A percentile compares a stretch with the other conserved stretches of the same genome.
Evolutionary conservation across 805 yeast species (phyloP).

Genomic region (Martiniozyma abietophila): DNA sequence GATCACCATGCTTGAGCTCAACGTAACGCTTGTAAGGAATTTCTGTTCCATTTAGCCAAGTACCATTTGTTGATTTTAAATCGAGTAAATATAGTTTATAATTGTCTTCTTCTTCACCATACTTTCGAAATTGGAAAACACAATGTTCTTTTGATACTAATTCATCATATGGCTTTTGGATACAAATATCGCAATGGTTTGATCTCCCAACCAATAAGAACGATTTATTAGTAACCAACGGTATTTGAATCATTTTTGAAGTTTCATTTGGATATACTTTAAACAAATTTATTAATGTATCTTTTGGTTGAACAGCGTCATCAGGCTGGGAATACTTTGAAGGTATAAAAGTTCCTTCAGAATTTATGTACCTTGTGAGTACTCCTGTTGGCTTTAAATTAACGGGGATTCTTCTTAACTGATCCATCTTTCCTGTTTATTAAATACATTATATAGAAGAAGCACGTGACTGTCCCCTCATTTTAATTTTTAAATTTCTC

Average conservation of each 20-base stretch:
- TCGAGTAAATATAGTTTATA: slow-evolving; percentile 20
- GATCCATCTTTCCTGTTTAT: not conserved
- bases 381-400: slow-evolving; percentile 14
- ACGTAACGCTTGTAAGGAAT: slow-evolving; percentile 20
- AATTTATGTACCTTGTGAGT: slow-evolving; percentile 4
- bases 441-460: too few species aligned
- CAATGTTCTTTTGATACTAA: slow-evolving; percentile 23
- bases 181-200: slow-evolving; percentile 14
- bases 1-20: slow-evolving; percentile 20
- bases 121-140: slow-evolving; percentile 21
- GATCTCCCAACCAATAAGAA: slow-evolving; percentile 22
- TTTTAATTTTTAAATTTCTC: too few species aligned
- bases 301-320: slow-evolving; percentile 14
- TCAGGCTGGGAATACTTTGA: slow-evolving; percentile 15
- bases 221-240: slow-evolving; percentile 18
- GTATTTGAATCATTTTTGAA: slow-evolving; percentile 11
- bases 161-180: slow-evolving; percentile 13
- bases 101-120: not conserved
- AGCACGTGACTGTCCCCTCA: too few species aligned
- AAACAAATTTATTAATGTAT: slow-evolving; percentile 13
- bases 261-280: slow-evolving; percentile 5
- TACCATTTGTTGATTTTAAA: slow-evolving; percentile 23
- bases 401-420: slow-evolving; percentile 4
- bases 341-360: not conserved
- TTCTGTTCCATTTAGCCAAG: slow-evolving; percentile 22